Base-by-base conservation (phyloP, 495 filamentous ascomycete genomes). In the Aspergillus avenaceus region DNA sequence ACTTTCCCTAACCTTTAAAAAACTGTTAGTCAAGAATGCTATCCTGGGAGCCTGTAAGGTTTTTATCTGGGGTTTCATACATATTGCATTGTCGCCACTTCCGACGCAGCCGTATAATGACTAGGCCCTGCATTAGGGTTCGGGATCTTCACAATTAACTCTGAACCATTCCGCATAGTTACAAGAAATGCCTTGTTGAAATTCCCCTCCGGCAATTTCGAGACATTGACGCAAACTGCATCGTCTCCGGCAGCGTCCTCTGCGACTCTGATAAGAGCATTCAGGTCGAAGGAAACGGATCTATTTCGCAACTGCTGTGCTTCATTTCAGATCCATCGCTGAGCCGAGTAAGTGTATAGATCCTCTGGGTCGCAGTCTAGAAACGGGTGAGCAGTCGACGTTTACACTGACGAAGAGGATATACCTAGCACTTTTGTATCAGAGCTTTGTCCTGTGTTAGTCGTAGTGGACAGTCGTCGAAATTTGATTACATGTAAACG, bases 51-150 rank as follows among this genome's bases (percentile, higher is more conserved):
- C n/a, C n/a, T n/a, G n/a, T n/a, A n/a, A n/a, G n/a, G n/a, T n/a
- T n/a, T n/a, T n/a, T n/a, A n/a, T n/a, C n/a, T 46, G 11, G 12
- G 16, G 14, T 4, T 34, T 44, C 28, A 9, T 19, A 53, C 55
- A 50, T 50, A 71, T 22, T 58, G 49, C 55, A 67, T 56, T 18
- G 65, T 71, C 14, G 69, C 69, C 1, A 66, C 68, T 49, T 72
- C 66, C 49, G 63, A 68, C 12, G 64, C 62, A 1, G 58, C 58
- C 12, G 59, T 48, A 16, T 61, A 50, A 29, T 56, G 43, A 21
- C 47, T 50, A 5, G 64, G 64, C 25, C 52, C 51, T 2, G 59
- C 55, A 9, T 47, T 52, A 5, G 52, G 49, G 42, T 57, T 57
- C 3, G 63, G 63, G 19, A 64, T 28, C 36, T 60, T 57, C 13